Conservation (phyloP, 495 filamentous ascomycete species). For the Hypoxylon trugodes region DNA sequence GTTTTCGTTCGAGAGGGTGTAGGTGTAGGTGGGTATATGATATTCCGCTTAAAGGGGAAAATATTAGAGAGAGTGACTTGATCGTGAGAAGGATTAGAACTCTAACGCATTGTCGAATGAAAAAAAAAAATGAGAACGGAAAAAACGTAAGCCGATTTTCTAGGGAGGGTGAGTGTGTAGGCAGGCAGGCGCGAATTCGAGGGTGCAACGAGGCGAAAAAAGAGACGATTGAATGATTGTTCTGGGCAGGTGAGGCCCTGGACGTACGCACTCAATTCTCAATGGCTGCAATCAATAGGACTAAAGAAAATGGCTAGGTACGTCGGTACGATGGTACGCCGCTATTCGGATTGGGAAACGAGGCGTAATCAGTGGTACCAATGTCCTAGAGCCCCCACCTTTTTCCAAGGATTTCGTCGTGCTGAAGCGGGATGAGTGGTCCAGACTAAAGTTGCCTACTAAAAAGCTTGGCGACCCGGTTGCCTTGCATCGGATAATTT, state of each 20-base stretch:
- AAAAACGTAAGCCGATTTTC: no score
- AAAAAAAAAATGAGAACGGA: slow-evolving; percentile 29
- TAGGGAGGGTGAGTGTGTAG: slow-evolving; percentile 7
- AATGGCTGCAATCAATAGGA: no score
- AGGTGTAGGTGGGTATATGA: no score
- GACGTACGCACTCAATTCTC: not conserved
- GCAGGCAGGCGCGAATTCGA: slow-evolving; percentile 4
- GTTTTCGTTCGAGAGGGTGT: no score
- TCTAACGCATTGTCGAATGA: slow-evolving; percentile 29
- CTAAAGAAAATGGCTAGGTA: not conserved
- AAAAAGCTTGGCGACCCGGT: slow-evolving; percentile 15
- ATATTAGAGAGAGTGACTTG: slow-evolving; percentile 12
- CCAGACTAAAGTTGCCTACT: not conserved
- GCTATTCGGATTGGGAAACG: slow-evolving; percentile 25
- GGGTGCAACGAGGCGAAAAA: slow-evolving; percentile 20
- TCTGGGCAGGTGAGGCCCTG: slow-evolving; percentile 7
- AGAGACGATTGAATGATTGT: slow-evolving; percentile 16
- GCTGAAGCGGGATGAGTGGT: slow-evolving; percentile 5
- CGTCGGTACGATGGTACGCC: not conserved
- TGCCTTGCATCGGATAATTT: slow-evolving; percentile 39
- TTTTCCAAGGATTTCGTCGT: not conserved
- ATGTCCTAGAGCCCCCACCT: slow-evolving; percentile 2
- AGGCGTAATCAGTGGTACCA: slow-evolving; percentile 23
- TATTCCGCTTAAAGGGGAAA: no score
- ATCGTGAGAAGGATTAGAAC: not conserved